Base-by-base conservation (phyloP, 2,329 filamentous ascomycete species). In the Simplicillium aogashimaense region DNA sequence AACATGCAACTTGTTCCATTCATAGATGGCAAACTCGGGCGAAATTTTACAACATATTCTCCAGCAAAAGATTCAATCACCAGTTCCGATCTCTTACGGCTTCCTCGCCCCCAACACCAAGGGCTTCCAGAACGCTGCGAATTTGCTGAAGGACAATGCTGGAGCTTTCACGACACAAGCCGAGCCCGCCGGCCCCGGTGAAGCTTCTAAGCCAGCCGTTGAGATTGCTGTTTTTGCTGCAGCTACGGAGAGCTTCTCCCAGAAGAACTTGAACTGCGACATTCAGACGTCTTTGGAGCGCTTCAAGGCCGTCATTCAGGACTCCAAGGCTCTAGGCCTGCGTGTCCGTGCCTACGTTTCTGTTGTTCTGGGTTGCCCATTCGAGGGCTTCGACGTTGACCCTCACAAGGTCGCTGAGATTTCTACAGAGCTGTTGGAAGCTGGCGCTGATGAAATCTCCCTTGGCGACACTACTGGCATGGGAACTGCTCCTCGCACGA, bases 381-480 rank as follows among this genome's bases (percentile, higher is more conserved):
- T 83, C 45, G 78, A 81, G 49, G 80, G 79, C 3, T 69, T 70
- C 55, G 73, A 80, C 39, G 78, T 82, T 3, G 66, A 80, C 49
- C 78, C 78, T 28, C 70, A 73, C 53, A 68, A 65, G 45, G 79
- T 84, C 0, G 78, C 78, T 1, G 73, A 82, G 48, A 76, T 84
- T 35, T 81, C 83, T 0, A 74, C 68, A 44, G 78, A 69, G 53
- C 64, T 95, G 37, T 69, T 95, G 1, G 84, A 89, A 54, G 85
- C 90, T 69, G 89, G 89, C 14, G 89, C 86, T 15, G 86, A 94
- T 54, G 87, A 95, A 67, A 88, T 95, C 49, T 85, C 84, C 2
- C 74, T 95, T 1, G 88, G 87, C 7, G 89, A 95, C 54, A 95
- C 89, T 0, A 90, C 88, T 0, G 89, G 89, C 14, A 88, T 94